These are phyloP conservation scores for Blastobotrys niveus DNA, from an alignment of 1,139 yeast species.

Conservation along the genomic window DNA sequence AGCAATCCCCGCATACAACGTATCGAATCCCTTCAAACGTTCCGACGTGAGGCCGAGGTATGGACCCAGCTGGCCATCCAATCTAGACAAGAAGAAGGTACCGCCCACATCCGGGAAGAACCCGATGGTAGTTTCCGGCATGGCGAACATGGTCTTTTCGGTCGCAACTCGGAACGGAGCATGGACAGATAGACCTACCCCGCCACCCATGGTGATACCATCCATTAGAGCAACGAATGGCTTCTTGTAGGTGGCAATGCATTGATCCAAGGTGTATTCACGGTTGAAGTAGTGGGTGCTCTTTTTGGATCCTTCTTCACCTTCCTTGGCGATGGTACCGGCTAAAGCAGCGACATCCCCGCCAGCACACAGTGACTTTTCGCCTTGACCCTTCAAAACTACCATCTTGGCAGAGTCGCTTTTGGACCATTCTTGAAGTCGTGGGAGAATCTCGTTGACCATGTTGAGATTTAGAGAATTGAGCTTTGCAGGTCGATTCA, in stretches of 20 bases:
- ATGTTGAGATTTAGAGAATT: conserved; percentile 79
- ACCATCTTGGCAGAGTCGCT: conserved; percentile 59
- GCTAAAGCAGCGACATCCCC: conserved; percentile 84
- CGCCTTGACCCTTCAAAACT: conserved; percentile 62
- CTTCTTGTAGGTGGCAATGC: conserved; percentile 73
- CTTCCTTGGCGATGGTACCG: conserved; percentile 44
- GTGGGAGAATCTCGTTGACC: conserved; percentile 69
- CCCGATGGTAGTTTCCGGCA: conserved; percentile 98
- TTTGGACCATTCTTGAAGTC: conserved; percentile 71
- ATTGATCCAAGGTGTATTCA: conserved; percentile 78
- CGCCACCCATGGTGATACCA: conserved; percentile 98
- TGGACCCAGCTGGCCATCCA: conserved; percentile 78
- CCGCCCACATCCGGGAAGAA: conserved; percentile 96
- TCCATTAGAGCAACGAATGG: conserved; percentile 82
- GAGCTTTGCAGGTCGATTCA: conserved; percentile 77
- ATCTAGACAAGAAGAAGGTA: conserved; percentile 76
- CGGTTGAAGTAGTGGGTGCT: conserved; percentile 65
- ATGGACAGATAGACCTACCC: conserved; percentile 87
- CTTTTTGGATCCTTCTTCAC: conserved; percentile 31
- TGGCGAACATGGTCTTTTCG: conserved; percentile 83
- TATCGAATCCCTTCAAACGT: conserved; percentile 69
- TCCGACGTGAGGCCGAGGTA: conserved; percentile 86
- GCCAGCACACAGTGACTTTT: conserved; percentile 55
- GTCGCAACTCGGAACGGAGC: conserved; percentile 93
- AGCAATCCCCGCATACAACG: conserved; percentile 76